These are phyloP conservation scores for Urtica urens DNA, from an alignment of 306 rosid species.

Conservation along the genomic window DNA sequence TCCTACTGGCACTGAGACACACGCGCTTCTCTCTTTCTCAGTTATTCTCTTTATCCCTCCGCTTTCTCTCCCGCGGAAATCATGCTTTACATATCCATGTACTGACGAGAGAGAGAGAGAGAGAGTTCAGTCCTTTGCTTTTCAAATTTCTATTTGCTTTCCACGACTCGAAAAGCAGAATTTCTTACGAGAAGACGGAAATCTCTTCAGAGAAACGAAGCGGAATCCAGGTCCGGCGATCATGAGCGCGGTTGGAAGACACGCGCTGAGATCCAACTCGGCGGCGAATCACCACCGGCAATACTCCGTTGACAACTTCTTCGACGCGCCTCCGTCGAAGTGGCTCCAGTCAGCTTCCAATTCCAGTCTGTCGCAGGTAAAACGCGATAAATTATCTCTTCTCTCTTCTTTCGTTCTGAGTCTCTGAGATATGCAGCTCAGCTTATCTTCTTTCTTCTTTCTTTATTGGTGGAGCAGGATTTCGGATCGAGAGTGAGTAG, in stretches of 20 bases:
- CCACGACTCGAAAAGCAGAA: too few relatives aligned
- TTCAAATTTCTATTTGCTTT: too few relatives aligned
- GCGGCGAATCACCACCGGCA: slow-evolving; percentile 66
- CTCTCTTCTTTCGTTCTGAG: neutral
- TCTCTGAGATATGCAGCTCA: slow-evolving; percentile 1
- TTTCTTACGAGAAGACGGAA: too few relatives aligned
- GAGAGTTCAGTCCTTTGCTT: too few relatives aligned
- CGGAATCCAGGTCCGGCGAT: slow-evolving; percentile 7
- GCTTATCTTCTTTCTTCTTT: neutral
- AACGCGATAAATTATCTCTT: neutral
- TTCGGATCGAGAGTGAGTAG: slow-evolving; percentile 24
- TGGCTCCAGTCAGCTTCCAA: slow-evolving; percentile 27
- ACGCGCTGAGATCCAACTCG: slow-evolving; percentile 49
- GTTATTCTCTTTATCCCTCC: too few relatives aligned
- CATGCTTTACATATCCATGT: too few relatives aligned
- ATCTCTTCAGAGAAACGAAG: neutral
- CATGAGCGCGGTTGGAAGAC: slow-evolving; percentile 42
- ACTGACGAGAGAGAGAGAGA: too few relatives aligned
- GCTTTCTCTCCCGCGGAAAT: too few relatives aligned
- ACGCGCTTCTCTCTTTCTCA: too few relatives aligned
- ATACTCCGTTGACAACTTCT: slow-evolving; percentile 42
- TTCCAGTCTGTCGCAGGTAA: slow-evolving; percentile 53
- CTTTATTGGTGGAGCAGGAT: slow-evolving; percentile 28
- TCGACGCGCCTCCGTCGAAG: slow-evolving; percentile 43
- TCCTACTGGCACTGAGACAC: too few relatives aligned